These are phyloP conservation scores for Diaporthe sp. DNA, from an alignment of 2,329 filamentous ascomycete genomes.

Conservation along the genomic window DNA sequence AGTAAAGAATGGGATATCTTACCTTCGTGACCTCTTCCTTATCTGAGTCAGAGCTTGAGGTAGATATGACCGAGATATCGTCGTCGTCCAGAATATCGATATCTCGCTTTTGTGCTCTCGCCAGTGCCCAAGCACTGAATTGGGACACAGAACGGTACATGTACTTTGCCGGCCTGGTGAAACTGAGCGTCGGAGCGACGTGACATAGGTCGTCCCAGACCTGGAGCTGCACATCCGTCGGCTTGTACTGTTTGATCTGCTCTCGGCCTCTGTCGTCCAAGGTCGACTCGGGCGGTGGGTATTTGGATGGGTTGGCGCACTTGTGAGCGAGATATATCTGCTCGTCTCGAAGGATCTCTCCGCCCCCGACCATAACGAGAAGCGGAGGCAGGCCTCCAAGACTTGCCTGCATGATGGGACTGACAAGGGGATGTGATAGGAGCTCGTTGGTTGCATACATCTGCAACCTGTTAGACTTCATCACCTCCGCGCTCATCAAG, in stretches of 20 bases:
- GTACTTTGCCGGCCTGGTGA: conserved; percentile 93
- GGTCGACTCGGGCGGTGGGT: conserved; percentile 73
- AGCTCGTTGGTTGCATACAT: conserved; percentile 86
- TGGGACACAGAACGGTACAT: conserved; percentile 95
- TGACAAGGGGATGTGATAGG: conserved; percentile 88
- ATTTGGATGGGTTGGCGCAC: conserved; percentile 83
- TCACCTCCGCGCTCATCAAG: too few relatives aligned
- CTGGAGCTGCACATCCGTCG: conserved; percentile 92
- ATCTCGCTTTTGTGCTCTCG: conserved; percentile 80
- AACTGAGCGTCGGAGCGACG: conserved; percentile 91
- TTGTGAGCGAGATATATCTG: conserved; percentile 97
- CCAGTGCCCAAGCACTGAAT: conserved; percentile 92
- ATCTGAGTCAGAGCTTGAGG: conserved; percentile 55
- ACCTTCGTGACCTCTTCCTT: conserved; percentile 39
- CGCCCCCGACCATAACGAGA: conserved; percentile 87
- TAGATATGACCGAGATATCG: conserved; percentile 78
- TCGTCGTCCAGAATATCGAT: conserved; percentile 88
- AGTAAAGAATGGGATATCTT: neutral
- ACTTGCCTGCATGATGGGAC: conserved; percentile 86
- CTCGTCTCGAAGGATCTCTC: conserved; percentile 90
- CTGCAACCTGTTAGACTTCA: conserved; percentile 46
- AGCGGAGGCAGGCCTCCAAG: conserved; percentile 91
- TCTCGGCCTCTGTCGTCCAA: conserved; percentile 72
- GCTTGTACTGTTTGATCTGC: conserved; percentile 73
- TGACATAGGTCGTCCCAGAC: conserved; percentile 97